A percentile compares a stretch with the other conserved stretches of the same genome.
Conservation (phyloP, 2,329 filamentous ascomycete genomes). For the Claviceps arundinis region DNA sequence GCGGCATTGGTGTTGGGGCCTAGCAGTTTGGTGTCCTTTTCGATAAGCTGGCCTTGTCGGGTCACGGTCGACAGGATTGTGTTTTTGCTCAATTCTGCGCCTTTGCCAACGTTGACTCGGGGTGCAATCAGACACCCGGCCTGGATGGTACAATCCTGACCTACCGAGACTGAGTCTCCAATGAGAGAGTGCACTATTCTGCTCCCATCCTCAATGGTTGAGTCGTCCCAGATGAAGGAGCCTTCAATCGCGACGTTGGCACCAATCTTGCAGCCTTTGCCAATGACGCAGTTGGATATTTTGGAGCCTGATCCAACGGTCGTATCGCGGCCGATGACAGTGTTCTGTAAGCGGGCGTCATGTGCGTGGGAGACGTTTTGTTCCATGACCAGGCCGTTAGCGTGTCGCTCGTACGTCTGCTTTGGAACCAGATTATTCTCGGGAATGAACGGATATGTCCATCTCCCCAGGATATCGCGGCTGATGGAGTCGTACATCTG, state of each 20-base stretch:
- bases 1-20: conserved; percentile 38
- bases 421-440: conserved; percentile 73
- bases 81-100: conserved; percentile 29
- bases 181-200: conserved; percentile 61
- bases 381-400: conserved; percentile 64
- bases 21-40: conserved; percentile 31
- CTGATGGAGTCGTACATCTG: conserved; percentile 83
- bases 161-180: conserved; percentile 58
- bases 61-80: conserved; percentile 23
- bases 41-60: conserved; percentile 22
- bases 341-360: conserved; percentile 56
- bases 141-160: conserved; percentile 54
- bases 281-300: conserved; percentile 67
- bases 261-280: conserved; percentile 75
- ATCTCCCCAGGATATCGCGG: conserved; percentile 72
- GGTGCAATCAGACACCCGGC: conserved; percentile 69
- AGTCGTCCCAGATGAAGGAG: conserved; percentile 81
- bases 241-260: conserved; percentile 66
- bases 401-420: conserved; percentile 61
- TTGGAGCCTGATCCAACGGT: conserved; percentile 59
- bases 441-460: conserved; percentile 80
- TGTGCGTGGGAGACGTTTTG: conserved; percentile 60
- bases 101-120: conserved; percentile 57
- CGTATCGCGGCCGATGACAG: conserved; percentile 65
- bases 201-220: conserved; percentile 60